These are phyloP conservation scores for Senna siamea DNA, from an alignment of 306 rosid species.

Conservation along the genomic window DNA sequence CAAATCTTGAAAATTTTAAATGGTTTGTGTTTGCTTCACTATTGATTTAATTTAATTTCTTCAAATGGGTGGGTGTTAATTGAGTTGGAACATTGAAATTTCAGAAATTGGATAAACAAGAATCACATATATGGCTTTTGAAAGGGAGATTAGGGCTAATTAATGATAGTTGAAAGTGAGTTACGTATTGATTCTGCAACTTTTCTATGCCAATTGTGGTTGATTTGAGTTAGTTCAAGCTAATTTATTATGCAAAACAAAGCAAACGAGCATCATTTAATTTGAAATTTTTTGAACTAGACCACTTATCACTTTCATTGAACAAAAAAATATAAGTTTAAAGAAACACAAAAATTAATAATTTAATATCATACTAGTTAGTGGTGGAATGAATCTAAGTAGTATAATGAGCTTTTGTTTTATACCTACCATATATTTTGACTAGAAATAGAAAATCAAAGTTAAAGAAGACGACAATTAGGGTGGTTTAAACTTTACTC, in stretches of 20 bases:
- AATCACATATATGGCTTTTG: background rate
- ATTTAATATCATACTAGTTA: background rate
- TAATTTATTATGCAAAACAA: slow-evolving; percentile 6
- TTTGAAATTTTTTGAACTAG: background rate
- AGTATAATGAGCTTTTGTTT: background rate
- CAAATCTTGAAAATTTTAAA: slow-evolving; percentile 5
- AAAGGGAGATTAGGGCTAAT: slow-evolving; percentile 16
- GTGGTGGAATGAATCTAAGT: background rate
- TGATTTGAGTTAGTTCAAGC: background rate
- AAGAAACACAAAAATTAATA: too few relatives aligned
- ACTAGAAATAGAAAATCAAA: background rate
- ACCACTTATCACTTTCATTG: background rate
- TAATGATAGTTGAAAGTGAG: slow-evolving; percentile 14
- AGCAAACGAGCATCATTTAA: background rate
- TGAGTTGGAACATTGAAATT: background rate
- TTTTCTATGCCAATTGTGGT: slow-evolving; percentile 28
- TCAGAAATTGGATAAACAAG: background rate
- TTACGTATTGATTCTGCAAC: slow-evolving; percentile 39
- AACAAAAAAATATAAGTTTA: too few relatives aligned
- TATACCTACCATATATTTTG: background rate
- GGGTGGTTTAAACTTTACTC: background rate
- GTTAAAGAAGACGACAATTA: background rate
- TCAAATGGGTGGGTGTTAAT: too few relatives aligned
- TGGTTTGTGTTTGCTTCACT: background rate
- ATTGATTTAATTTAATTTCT: background rate